These are phyloP conservation scores for Trichoderma sp. DNA, from an alignment of 2,329 filamentous ascomycete genomes.

Conservation along the genomic window DNA sequence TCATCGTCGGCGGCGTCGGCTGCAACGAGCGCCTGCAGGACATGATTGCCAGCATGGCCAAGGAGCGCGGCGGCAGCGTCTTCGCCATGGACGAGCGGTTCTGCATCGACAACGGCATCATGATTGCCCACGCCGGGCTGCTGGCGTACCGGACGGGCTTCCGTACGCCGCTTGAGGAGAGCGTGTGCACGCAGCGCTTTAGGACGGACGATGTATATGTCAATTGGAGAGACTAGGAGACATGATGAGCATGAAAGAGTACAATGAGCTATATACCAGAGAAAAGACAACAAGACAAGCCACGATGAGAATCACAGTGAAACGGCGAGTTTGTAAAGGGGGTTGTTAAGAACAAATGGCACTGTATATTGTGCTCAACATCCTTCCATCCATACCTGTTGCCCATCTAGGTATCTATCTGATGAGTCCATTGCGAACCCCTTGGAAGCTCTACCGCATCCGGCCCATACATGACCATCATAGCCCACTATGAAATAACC, in stretches of 20 bases:
- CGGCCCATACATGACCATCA: not conserved
- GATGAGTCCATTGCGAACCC: constrained; percentile 19
- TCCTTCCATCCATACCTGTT: constrained; percentile 1
- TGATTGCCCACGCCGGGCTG: constrained; percentile 96
- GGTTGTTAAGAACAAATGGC: not conserved
- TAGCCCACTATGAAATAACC: not conserved
- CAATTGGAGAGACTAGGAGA: constrained; percentile 67
- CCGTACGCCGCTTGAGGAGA: constrained; percentile 74
- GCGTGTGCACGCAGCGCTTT: constrained; percentile 81
- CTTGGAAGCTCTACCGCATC: constrained; percentile 3
- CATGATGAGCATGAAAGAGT: constrained; percentile 27
- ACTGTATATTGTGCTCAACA: constrained; percentile 5
- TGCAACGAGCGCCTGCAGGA: constrained; percentile 93
- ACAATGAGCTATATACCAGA: constrained; percentile 12
- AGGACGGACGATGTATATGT: constrained; percentile 81
- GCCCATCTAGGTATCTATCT: constrained; percentile 11
- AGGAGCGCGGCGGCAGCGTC: constrained; percentile 82
- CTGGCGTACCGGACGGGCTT: constrained; percentile 83
- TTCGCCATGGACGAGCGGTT: constrained; percentile 96
- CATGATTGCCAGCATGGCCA: constrained; percentile 98
- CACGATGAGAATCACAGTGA: not conserved
- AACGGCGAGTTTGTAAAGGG: not conserved
- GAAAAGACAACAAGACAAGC: not conserved
- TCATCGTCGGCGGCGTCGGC: constrained; percentile 94
- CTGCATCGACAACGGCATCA: constrained; percentile 99